Base-by-base conservation (phyloP, 202 grass and related monocot genomes). In the Panicum hallii region DNA sequence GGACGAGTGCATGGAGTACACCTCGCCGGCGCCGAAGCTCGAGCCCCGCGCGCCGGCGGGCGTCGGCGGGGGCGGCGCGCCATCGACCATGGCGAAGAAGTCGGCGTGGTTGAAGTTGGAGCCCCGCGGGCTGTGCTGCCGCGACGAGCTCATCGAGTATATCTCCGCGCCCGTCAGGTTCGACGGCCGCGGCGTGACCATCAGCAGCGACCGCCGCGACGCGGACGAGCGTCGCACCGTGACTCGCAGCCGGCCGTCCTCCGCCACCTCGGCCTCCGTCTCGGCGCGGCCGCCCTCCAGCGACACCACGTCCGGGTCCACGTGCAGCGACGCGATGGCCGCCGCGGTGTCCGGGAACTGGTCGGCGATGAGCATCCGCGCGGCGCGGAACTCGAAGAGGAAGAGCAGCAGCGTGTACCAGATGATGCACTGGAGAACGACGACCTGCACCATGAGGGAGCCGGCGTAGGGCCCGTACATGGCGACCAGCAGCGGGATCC, bases 371-470 rank as follows among this genome's bases (percentile, higher is more conserved):
- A 99, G 90, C 81, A 88, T 42, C 44, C 90, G 90, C 36, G 97
- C 97, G 30, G 97, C 97, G 17, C 97, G 93, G 77, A 89, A 96
- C 91, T 99, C 97, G 58, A 97, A 97, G 45, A 96, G 87, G 85
- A 94, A 99, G 9, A 96, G 84, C 79, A 99, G 84, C 54, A 99
- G 93, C 75, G 97, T 99, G 93, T 99, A 99, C 96, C 96, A 99
- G 80, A 99, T 89, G 81, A 99, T 99, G 88, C 96, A 95, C 87
- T 99, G 96, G 55, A 95, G 90, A 26, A 99, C 96, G 19, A 99
- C 73, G 14, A 99, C 75, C 85, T 99, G 96, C 41, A 99, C 96
- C 96, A 99, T 99, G 13, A 98, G 91, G 7, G 91, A 83, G 4
- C 93, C 93, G 2, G 93, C 87, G 75, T 94, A 91, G 47, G 81